A percentile compares a stretch with the other conserved stretches of the same genome.
These are phyloP conservation scores for Saccharomycopsis fodiens DNA, from an alignment of 805 yeast genomes.

Conservation along the genomic window DNA sequence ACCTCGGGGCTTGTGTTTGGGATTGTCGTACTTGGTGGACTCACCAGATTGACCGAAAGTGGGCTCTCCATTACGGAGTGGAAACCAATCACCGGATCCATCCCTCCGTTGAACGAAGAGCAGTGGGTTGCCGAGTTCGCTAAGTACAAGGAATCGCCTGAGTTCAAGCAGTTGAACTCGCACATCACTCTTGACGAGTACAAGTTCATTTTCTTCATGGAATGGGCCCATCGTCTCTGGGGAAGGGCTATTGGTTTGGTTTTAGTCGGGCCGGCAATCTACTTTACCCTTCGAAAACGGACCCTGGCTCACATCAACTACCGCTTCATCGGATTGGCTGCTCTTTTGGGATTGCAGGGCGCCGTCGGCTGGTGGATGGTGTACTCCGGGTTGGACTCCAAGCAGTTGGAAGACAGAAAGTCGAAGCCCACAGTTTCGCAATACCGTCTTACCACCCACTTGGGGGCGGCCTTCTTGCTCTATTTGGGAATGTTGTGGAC, in stretches of 20 bases:
- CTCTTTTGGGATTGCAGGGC: constrained; percentile 85
- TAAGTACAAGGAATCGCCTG: constrained; percentile 82
- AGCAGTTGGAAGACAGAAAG: constrained; percentile 66
- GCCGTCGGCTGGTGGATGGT: constrained; percentile 99
- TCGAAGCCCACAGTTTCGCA: constrained; percentile 98
- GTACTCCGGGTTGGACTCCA: constrained; percentile 82
- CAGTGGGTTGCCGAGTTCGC: constrained; percentile 85
- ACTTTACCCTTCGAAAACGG: constrained; percentile 60
- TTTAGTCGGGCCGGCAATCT: constrained; percentile 77
- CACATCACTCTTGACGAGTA: constrained; percentile 87
- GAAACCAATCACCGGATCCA: constrained; percentile 94
- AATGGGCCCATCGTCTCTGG: constrained; percentile 92
- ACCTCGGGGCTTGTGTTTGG: constrained; percentile 88
- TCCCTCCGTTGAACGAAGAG: constrained; percentile 75
- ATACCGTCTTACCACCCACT: constrained; percentile 86
- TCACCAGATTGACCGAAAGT: constrained; percentile 90
- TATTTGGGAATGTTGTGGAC: constrained; percentile 88
- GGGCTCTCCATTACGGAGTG: constrained; percentile 96
- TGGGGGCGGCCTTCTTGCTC: constrained; percentile 85
- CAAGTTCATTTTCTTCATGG: constrained; percentile 93
- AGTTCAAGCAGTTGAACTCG: constrained; percentile 80
- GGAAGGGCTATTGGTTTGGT: constrained; percentile 87
- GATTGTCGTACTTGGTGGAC: constrained; percentile 92
- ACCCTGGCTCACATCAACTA: constrained; percentile 61
- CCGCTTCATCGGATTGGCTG: constrained; percentile 65